Conservation (phyloP, 768 basidiomycete genomes). For the Coprinopsis sp. region DNA sequence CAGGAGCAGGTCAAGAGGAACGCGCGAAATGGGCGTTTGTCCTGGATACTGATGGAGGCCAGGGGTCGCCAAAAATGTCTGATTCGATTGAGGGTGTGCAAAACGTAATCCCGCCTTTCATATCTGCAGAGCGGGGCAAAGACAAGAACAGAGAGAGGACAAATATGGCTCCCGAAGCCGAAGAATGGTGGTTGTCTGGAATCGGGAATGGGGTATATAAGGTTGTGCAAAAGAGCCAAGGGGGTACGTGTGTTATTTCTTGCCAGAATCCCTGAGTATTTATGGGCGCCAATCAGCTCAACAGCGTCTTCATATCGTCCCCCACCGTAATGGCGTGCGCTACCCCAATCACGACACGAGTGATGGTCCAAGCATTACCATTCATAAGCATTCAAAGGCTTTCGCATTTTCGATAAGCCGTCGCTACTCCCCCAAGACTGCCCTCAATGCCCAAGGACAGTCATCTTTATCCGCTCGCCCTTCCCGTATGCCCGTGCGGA, state of each 20-base stretch:
- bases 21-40: slow-evolving; percentile 56
- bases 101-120: slow-evolving; percentile 8
- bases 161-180: slow-evolving; percentile 47
- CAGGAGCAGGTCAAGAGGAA: slow-evolving; percentile 14
- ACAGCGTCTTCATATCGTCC: slow-evolving; percentile 62
- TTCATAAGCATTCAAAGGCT: slow-evolving; percentile 81
- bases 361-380: slow-evolving; percentile 59
- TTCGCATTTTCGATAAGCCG: slow-evolving; percentile 77
- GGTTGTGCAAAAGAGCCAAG: slow-evolving; percentile 45
- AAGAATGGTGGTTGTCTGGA: slow-evolving; percentile 66
- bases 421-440: slow-evolving; percentile 33
- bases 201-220: slow-evolving; percentile 61
- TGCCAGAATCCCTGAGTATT: not conserved
- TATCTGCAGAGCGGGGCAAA: slow-evolving; percentile 10
- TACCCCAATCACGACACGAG: slow-evolving; percentile 29
- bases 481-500: slow-evolving; percentile 21
- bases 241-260: slow-evolving; percentile 25
- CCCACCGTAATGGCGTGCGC: slow-evolving; percentile 48
- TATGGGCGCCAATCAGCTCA: slow-evolving; percentile 49
- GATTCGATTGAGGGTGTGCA: not conserved
- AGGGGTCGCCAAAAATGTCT: slow-evolving; percentile 1
- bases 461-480: slow-evolving; percentile 21
- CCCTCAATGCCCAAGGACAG: slow-evolving; percentile 10
- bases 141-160: slow-evolving; percentile 29
- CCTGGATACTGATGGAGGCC: slow-evolving; percentile 40